Percentiles rank a stretch among this genome's conserved stretches.
phyloP scores from a whole-genome alignment of 495 filamentous ascomycete species.

The Emericellopsis terricola region DNA sequence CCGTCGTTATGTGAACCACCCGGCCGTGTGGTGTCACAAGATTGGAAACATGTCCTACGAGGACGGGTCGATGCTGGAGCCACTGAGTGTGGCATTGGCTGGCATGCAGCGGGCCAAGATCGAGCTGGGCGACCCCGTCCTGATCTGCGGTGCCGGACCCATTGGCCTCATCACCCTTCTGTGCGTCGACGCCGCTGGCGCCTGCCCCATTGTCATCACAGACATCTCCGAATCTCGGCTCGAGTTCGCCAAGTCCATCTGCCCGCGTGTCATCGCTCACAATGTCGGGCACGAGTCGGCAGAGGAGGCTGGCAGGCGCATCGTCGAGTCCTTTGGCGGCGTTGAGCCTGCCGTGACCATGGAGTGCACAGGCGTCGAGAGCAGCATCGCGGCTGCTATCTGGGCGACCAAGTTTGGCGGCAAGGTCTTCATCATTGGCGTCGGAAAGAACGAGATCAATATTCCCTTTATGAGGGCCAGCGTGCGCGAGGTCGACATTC shows the following conservation, averaged over 20 bases:
- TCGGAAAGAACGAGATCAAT: slow-evolving; percentile 85
- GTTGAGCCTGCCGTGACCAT: slow-evolving; percentile 59
- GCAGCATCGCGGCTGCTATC: slow-evolving; percentile 66
- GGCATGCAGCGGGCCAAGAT: slow-evolving; percentile 65
- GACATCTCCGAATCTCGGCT: slow-evolving; percentile 80
- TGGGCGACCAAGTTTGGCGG: slow-evolving; percentile 82
- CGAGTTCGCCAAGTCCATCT: slow-evolving; percentile 63
- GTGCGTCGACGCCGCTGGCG: slow-evolving; percentile 67
- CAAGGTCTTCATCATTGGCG: slow-evolving; percentile 85
- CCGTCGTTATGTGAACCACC: slow-evolving; percentile 83
- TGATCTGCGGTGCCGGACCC: slow-evolving; percentile 80
- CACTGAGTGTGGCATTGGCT: slow-evolving; percentile 68
- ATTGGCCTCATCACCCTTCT: slow-evolving; percentile 78
- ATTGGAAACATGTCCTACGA: slow-evolving; percentile 79
- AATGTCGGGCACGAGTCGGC: slow-evolving; percentile 51
- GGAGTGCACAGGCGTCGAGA: slow-evolving; percentile 91
- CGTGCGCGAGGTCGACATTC: slow-evolving; percentile 79
- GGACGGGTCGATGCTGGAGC: slow-evolving; percentile 73
- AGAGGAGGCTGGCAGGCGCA: slow-evolving; percentile 50
- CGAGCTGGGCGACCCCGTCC: slow-evolving; percentile 61
- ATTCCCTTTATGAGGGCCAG: slow-evolving; percentile 86
- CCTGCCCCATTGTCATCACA: slow-evolving; percentile 73
- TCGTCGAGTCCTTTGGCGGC: slow-evolving; percentile 47
- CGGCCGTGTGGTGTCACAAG: slow-evolving; percentile 84
- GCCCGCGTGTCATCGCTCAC: slow-evolving; percentile 53